Percentiles rank a stretch among this genome's conserved stretches.
Evolutionary conservation across 148 eudicot species (phyloP).

Genomic region (Nyssa sinensis): DNA sequence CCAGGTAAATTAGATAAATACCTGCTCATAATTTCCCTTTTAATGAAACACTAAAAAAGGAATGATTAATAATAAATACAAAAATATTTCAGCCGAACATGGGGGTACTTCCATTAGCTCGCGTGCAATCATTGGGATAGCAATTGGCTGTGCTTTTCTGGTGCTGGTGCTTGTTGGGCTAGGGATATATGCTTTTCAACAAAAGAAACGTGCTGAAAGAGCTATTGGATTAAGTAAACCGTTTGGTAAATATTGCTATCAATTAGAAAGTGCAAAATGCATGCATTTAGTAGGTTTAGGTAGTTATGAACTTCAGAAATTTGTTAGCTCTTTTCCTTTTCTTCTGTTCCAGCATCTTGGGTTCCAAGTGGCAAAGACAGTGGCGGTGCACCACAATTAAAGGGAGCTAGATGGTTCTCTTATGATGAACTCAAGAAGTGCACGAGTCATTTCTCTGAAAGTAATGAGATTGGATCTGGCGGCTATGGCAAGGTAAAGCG

Average conservation of each 20-base stretch:
- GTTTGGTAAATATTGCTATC: constrained; percentile 49
- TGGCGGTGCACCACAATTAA: constrained; percentile 83
- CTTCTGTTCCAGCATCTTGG: constrained; percentile 59
- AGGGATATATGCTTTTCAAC: constrained; percentile 59
- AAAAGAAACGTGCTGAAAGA: constrained; percentile 73
- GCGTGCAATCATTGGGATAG: constrained; percentile 51
- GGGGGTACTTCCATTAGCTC: constrained; percentile 39
- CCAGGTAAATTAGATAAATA: constrained; percentile 44
- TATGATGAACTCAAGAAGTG: constrained; percentile 85
- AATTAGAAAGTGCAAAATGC: neutral
- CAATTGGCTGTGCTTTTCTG: constrained; percentile 44
- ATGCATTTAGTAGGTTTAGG: neutral
- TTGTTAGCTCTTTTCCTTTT: constrained; percentile 8
- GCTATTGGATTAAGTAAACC: constrained; percentile 67
- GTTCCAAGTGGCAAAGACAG: constrained; percentile 76
- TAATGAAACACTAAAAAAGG: neutral
- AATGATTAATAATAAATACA: neutral
- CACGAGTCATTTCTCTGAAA: constrained; percentile 67
- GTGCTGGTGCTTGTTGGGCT: constrained; percentile 57
- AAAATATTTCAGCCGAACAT: constrained; percentile 34
- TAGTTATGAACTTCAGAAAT: no score
- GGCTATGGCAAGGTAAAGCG: constrained; percentile 87
- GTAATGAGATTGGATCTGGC: constrained; percentile 83
- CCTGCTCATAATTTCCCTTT: neutral
- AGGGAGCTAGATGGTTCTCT: constrained; percentile 96